Percentiles rank a stretch among this genome's conserved stretches.
These are phyloP conservation scores for Scedosporium minutisporum DNA, from an alignment of 2,329 filamentous ascomycete species.

Conservation along the genomic window DNA sequence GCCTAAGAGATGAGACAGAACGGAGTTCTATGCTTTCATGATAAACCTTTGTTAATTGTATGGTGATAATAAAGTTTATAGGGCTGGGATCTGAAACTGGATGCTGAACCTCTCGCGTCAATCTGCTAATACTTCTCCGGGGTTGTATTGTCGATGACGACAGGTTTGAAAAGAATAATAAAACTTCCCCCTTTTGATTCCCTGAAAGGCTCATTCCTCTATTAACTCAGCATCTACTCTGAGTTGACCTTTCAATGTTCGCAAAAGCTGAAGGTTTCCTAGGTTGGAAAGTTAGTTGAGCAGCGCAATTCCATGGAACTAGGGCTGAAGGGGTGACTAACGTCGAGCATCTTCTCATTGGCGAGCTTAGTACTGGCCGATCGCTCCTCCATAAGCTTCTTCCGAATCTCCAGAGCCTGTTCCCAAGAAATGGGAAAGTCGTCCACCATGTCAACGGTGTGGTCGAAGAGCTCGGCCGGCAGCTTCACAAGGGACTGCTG, in stretches of 20 bases:
- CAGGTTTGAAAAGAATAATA: too few relatives aligned
- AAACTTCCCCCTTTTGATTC: too few relatives aligned
- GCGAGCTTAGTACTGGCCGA: constrained; percentile 9
- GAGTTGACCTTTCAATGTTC: neutral
- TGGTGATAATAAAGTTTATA: too few relatives aligned
- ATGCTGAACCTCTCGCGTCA: too few relatives aligned
- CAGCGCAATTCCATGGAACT: neutral
- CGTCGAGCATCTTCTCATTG: neutral
- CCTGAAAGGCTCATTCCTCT: too few relatives aligned
- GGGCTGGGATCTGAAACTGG: too few relatives aligned
- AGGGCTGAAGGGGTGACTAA: neutral
- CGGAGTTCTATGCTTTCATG: too few relatives aligned
- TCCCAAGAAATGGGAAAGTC: constrained; percentile 17
- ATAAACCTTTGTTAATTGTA: too few relatives aligned
- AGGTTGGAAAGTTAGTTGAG: neutral
- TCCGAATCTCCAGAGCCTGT: constrained; percentile 25
- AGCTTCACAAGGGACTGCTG: constrained; percentile 15
- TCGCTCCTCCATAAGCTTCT: constrained; percentile 29
- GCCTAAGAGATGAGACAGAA: too few relatives aligned
- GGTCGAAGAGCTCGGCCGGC: constrained; percentile 17
- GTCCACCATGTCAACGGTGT: constrained; percentile 16
- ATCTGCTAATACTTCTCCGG: too few relatives aligned
- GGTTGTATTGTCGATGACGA: too few relatives aligned
- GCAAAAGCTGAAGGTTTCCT: constrained; percentile 5
- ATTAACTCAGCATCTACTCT: too few relatives aligned